phyloP scores from a whole-genome alignment of 1,284 basidiomycete genomes.

The Tilletia walkeri region DNA sequence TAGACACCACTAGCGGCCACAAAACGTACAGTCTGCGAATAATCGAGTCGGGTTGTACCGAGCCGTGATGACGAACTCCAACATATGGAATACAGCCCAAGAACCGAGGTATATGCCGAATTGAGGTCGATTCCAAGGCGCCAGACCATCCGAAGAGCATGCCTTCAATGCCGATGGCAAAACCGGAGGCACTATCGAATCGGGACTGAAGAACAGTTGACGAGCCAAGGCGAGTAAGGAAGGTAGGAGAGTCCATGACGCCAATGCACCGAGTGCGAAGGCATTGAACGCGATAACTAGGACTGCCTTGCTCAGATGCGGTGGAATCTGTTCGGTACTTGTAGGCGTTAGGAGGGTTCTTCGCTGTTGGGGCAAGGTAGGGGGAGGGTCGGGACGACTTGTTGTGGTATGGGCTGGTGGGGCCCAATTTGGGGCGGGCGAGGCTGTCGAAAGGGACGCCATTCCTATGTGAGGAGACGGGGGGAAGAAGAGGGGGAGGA shows the following conservation, averaged over 20 bases:
- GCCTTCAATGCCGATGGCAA: too few species aligned
- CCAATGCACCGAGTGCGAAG: constrained; percentile 36
- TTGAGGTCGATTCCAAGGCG: constrained; percentile 18
- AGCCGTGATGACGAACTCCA: constrained; percentile 90
- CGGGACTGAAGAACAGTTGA: constrained; percentile 19
- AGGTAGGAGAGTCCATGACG: constrained; percentile 21
- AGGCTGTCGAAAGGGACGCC: background rate
- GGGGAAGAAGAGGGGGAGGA: background rate
- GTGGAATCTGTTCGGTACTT: constrained; percentile 28
- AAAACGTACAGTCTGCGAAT: constrained; percentile 74
- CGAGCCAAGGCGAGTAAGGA: constrained; percentile 20
- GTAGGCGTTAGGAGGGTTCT: constrained; percentile 1
- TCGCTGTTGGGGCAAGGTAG: background rate
- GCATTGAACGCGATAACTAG: constrained; percentile 33
- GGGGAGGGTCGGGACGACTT: background rate
- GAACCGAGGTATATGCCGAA: constrained; percentile 39
- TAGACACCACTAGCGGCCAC: background rate
- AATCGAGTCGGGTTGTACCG: constrained; percentile 92
- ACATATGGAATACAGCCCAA: constrained; percentile 74
- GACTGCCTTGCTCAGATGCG: constrained; percentile 33
- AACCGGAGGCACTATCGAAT: background rate
- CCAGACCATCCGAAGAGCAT: background rate
- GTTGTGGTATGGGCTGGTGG: background rate
- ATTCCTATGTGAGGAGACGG: background rate
- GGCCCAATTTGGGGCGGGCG: background rate